Base-by-base conservation (phyloP, 129 eudicot genomes). In the Flaveria ramosissima region DNA sequence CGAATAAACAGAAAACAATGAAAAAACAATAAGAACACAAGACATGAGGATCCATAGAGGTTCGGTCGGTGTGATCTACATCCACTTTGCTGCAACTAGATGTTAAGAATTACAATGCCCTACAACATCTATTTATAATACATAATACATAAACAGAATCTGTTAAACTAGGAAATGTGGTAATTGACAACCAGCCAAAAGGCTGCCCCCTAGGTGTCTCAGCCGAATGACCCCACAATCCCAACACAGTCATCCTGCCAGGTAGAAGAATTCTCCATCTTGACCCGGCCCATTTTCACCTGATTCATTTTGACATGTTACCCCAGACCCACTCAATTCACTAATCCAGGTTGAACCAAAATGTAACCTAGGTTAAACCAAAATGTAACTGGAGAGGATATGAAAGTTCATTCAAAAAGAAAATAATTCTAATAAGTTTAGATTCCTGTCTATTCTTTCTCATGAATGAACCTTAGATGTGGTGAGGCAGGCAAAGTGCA, bases 401-500 rank as follows among this genome's bases (percentile, higher is more conserved):
- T 0, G n/a, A 23, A 60, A 23, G 17, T 21, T 60, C 66, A 60
- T 3, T 60, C 41, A 26, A 24, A 60, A 21, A 21, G 32, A 24
- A 60, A 60, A 24, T 13, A 26, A 55, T 6, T 17, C 24, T 55
- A 55, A 20, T 26, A 4, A 21, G 45, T 71, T 48, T 26, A 32
- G 61, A 50, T 71, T 50, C 62, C 53, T 50, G 20, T 26, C 75
- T 71, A 11, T 51, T 71, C 62, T 48, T 50, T 71, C 30, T 24
- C 39, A 60, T 12, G 9, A 26, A 60, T 55, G 20, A 55, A 19
- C 27, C 62, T 55, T 17, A 55, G 62, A 19, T 55, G 13, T 19
- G 62, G 5, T 55, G 62, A 55, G 26, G 62, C 61, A 55, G 4
- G 61, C 61, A 17, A 55, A 55, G 11, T 17, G 61, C 26, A 55